Evolutionary conservation across 495 filamentous ascomycete species (phyloP), one percentile per base, ranked within the genome.

Genomic region (Podospora bellae-mahoneyi): DNA sequence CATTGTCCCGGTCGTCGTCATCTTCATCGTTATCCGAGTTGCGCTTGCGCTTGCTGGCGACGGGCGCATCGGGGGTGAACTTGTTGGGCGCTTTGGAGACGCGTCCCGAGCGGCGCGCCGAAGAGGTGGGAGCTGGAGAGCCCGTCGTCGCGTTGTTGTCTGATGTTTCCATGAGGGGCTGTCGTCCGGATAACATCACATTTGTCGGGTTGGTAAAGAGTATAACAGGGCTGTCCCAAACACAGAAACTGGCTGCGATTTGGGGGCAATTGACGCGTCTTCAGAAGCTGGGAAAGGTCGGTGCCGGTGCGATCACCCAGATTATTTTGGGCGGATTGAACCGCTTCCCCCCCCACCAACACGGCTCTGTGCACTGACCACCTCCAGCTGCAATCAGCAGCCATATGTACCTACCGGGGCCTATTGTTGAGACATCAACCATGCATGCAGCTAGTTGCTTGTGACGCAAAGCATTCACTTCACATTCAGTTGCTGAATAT

Each of bases 71-170:
- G 39, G 84, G 81, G 56, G 79, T 84, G 79, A 88, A 92, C 56
- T 88, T 84, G 72, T 88, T 84, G 62, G 92, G 92, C 68, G 86
- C 88, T 71, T 89, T 91, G 69, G 88, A 86, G 79, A 89, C 87
- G 80, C 93, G 91, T 81, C 91, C 91, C 60, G 93, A 96, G 74
- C 91, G 91, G 76, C 93, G 88, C 72, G 77, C 76, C 74, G 80
- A 84, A 54, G 81, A 78, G 61, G 78, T 80, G 65, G 79, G 78
- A 62, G 77, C 76, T 70, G 82, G 80, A 39, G 84, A 83, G 69
- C 78, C 83, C 77, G 87, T 83, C 70, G 86, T 83, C 70, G 86
- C 83, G 72, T 82, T 83, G 72, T 82, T 84, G 63, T 87, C 84
- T 71, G 85, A 84, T 64, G 84, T 82, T 73, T 90, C 87, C 77